Conservation (phyloP, 208 protist species). For the Leishmania turanica region DNA sequence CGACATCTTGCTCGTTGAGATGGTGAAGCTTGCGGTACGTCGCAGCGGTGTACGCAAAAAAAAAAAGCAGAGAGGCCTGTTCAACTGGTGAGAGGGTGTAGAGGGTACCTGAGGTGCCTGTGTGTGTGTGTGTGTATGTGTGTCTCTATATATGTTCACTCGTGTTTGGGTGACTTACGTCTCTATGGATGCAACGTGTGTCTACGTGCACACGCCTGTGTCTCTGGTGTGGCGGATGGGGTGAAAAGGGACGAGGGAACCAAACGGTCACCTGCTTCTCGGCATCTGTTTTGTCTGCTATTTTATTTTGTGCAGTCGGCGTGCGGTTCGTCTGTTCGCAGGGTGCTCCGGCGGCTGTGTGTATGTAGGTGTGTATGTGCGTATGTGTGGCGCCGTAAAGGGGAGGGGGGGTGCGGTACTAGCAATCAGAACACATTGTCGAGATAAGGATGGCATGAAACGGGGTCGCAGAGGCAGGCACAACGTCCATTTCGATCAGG, state of each 20-base stretch:
- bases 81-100: neutral
- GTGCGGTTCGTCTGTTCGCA: neutral
- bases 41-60: neutral
- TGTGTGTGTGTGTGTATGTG: neutral
- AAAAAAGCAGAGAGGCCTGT: neutral
- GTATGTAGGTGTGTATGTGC: neutral
- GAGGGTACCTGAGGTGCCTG: neutral
- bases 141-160: neutral
- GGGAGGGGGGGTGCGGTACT: neutral
- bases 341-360: neutral
- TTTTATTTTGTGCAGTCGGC: neutral
- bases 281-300: neutral
- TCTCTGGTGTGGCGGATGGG: neutral
- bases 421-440: neutral
- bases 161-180: neutral
- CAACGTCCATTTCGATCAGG: neutral
- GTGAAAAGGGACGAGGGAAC: neutral
- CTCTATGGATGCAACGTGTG: constrained; percentile 6
- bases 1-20: neutral
- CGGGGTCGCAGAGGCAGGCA: neutral
- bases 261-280: neutral
- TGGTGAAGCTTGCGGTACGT: neutral
- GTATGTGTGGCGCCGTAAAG: neutral
- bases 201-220: neutral
- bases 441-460: neutral